A percentile compares a stretch with the other conserved stretches of the same genome.
phyloP scores from a whole-genome alignment of 257 asterid genomes.

The Nicotiana obtusifolia region DNA sequence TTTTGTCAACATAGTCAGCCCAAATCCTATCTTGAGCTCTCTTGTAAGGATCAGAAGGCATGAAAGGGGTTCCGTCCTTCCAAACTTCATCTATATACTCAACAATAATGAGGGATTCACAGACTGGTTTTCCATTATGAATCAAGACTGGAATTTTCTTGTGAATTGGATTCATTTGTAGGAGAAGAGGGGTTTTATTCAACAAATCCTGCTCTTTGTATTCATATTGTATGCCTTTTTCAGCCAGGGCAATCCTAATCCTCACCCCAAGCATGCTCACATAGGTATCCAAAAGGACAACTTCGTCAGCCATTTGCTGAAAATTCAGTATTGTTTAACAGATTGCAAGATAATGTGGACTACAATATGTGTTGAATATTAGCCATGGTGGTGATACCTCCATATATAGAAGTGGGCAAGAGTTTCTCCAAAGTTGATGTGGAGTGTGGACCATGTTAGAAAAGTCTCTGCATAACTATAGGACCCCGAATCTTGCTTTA shows the following conservation, averaged over 20 bases:
- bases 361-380: background rate
- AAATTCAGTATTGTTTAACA: too few relatives aligned
- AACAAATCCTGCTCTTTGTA: constrained; percentile 16
- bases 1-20: constrained; percentile 22
- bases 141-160: constrained; percentile 25
- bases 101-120: constrained; percentile 19
- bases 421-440: too few relatives aligned
- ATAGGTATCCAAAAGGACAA: constrained; percentile 16
- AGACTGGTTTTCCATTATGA: constrained; percentile 26
- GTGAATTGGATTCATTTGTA: constrained; percentile 23
- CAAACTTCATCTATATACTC: constrained; percentile 23
- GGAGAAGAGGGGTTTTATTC: constrained; percentile 15
- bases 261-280: constrained; percentile 20
- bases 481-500: too few relatives aligned
- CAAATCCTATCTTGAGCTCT: constrained; percentile 11
- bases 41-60: constrained; percentile 17
- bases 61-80: constrained; percentile 16
- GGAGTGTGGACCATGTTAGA: too few relatives aligned
- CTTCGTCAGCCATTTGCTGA: constrained; percentile 14
- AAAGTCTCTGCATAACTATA: too few relatives aligned
- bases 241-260: constrained; percentile 20
- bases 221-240: constrained; percentile 20
- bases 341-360: background rate
- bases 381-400: too few relatives aligned
- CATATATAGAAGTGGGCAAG: too few relatives aligned